Conservation (phyloP, 306 rosid genomes). For the Lathyrus aphaca region DNA sequence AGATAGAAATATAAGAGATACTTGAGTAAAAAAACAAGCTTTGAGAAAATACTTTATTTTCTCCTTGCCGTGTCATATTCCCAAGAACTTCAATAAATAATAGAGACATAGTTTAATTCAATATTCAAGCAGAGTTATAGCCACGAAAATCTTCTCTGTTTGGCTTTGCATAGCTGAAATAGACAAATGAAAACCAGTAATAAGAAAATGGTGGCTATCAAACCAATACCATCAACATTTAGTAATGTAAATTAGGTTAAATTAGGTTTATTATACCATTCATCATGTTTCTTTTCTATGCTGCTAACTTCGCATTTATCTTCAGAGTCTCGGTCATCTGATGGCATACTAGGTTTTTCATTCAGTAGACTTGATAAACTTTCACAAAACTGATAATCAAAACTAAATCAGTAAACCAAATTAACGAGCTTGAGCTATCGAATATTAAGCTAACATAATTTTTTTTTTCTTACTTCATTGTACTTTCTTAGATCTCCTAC, state of each 20-base stretch:
- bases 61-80: constrained; percentile 7
- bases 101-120: constrained; percentile 8
- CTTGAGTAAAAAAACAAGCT: not conserved
- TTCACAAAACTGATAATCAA: constrained; percentile 67
- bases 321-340: constrained; percentile 45
- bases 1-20: constrained; percentile 17
- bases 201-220: constrained; percentile 36
- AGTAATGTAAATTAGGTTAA: constrained; percentile 33
- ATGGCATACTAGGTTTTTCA: constrained; percentile 42
- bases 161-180: constrained; percentile 52
- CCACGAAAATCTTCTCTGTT: constrained; percentile 39
- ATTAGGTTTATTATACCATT: constrained; percentile 44
- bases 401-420: constrained; percentile 32
- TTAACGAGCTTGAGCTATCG: constrained; percentile 9
- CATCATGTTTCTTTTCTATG: constrained; percentile 38
- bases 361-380: constrained; percentile 64
- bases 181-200: constrained; percentile 30
- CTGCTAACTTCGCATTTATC: constrained; percentile 4
- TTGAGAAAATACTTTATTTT: not conserved
- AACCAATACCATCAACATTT: constrained; percentile 7
- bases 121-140: constrained; percentile 48
- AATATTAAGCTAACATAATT: constrained; percentile 1
- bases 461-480: constrained; percentile 50
- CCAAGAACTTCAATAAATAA: constrained; percentile 23
- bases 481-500: constrained; percentile 63